A percentile compares a stretch with the other conserved stretches of the same genome.
Conservation (phyloP, 108 stramenopile genomes). For the Cyclotella atomus region DNA sequence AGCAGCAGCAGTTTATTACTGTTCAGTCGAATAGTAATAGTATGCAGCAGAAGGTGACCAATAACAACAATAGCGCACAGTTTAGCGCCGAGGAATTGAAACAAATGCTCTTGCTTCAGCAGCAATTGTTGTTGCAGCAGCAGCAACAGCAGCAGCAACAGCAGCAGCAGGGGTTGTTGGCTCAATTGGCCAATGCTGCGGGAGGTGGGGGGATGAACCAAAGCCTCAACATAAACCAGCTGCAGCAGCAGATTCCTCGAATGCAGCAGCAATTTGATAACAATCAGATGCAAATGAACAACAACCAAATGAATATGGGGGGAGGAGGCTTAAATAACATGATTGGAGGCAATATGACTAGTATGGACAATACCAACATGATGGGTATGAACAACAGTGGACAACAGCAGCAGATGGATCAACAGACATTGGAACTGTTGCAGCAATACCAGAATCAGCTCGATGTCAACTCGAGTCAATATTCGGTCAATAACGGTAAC, state of each 20-base stretch:
- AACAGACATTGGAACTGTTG: constrained; percentile 14
- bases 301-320: background rate
- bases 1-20: no score
- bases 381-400: constrained; percentile 17
- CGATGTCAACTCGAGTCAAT: background rate
- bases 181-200: constrained; percentile 19
- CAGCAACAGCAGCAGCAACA: constrained; percentile 27
- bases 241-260: background rate
- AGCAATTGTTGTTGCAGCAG: constrained; percentile 31
- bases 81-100: constrained; percentile 28
- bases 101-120: constrained; percentile 36
- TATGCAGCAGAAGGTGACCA: constrained; percentile 30
- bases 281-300: background rate
- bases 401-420: background rate
- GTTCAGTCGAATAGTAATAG: no score
- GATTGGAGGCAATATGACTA: background rate
- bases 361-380: background rate
- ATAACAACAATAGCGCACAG: background rate
- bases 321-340: constrained; percentile 6
- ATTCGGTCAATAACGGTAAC: background rate
- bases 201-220: no score
- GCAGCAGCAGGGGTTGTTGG: constrained; percentile 17
- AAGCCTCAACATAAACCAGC: no score
- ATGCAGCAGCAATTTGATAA: background rate
- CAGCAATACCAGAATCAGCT: constrained; percentile 35